These are phyloP conservation scores for Heteromeles arbutifolia DNA, from an alignment of 306 rosid genomes.

Conservation along the genomic window DNA sequence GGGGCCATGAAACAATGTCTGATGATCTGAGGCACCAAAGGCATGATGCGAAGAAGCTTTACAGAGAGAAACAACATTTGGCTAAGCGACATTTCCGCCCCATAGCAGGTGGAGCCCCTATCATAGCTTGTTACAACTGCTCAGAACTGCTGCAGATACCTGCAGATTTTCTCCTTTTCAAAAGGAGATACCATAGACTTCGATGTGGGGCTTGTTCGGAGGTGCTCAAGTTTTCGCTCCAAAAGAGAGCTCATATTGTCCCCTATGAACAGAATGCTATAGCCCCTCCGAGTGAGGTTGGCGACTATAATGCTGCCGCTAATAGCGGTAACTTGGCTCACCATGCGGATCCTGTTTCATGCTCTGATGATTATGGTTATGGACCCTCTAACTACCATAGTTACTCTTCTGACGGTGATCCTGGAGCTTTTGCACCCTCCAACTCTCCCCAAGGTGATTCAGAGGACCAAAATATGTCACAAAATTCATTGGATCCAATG, in stretches of 20 bases:
- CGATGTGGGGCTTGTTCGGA: conserved; percentile 78
- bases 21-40: conserved; percentile 36
- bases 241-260: conserved; percentile 44
- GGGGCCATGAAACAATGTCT: conserved; percentile 35
- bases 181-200: conserved; percentile 49
- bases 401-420: conserved; percentile 54
- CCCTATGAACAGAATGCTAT: conserved; percentile 26
- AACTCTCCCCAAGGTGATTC: conserved; percentile 25
- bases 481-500: conserved; percentile 19
- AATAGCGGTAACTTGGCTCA: conserved; percentile 25
- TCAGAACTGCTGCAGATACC: conserved; percentile 59
- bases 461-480: conserved; percentile 15
- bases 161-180: conserved; percentile 63
- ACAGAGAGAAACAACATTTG: conserved; percentile 37
- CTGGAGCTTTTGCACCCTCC: conserved; percentile 22
- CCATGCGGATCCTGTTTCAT: conserved; percentile 46
- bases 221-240: conserved; percentile 67
- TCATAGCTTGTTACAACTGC: conserved; percentile 69
- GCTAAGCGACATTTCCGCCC: conserved; percentile 67
- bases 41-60: conserved; percentile 33
- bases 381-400: conserved; percentile 41
- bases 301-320: conserved; percentile 21
- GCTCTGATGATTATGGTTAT: conserved; percentile 51
- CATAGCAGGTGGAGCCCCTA: conserved; percentile 84
- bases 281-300: conserved; percentile 39